Conservation (phyloP, 768 basidiomycete genomes). For the Gloeopeniophorella convolvens region DNA sequence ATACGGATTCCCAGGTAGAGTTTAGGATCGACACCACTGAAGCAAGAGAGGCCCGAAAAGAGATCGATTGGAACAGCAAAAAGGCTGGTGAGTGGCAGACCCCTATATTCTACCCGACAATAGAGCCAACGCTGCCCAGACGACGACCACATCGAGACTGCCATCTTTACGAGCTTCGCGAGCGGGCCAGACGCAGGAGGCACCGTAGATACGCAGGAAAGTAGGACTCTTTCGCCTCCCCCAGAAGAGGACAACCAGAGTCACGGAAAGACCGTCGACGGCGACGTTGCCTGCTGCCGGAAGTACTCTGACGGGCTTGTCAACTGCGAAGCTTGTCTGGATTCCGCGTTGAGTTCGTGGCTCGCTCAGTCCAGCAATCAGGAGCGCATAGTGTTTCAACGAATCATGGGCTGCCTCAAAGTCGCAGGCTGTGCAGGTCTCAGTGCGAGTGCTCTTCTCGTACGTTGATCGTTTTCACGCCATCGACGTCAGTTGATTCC, state of each 20-base stretch:
- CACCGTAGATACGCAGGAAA: neutral
- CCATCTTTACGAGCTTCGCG: conserved; percentile 41
- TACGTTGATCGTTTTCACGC: conserved; percentile 20
- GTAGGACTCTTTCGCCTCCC: neutral
- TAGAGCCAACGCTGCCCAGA: conserved; percentile 37
- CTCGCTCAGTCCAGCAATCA: conserved; percentile 13
- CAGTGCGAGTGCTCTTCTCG: conserved; percentile 24
- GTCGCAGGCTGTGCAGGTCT: conserved; percentile 23
- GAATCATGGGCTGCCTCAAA: conserved; percentile 2
- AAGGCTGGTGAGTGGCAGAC: conserved; percentile 56
- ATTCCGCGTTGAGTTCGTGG: conserved; percentile 22
- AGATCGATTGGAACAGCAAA: conserved; percentile 81
- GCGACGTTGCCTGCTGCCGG: conserved; percentile 42
- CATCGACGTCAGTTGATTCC: neutral
- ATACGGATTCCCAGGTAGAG: conserved; percentile 44
- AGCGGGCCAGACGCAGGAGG: conserved; percentile 1
- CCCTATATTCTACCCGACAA: neutral
- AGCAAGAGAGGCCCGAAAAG: conserved; percentile 46
- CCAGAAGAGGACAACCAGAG: conserved; percentile 7
- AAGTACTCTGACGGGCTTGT: conserved; percentile 24
- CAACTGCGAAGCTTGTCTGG: conserved; percentile 30
- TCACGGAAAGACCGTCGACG: conserved; percentile 42
- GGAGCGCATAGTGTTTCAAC: neutral
- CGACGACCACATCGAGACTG: conserved; percentile 79
- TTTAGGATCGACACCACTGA: conserved; percentile 64